These are phyloP conservation scores for Exserohilum rostratum DNA, from an alignment of 2,329 filamentous ascomycete species.

Conservation along the genomic window DNA sequence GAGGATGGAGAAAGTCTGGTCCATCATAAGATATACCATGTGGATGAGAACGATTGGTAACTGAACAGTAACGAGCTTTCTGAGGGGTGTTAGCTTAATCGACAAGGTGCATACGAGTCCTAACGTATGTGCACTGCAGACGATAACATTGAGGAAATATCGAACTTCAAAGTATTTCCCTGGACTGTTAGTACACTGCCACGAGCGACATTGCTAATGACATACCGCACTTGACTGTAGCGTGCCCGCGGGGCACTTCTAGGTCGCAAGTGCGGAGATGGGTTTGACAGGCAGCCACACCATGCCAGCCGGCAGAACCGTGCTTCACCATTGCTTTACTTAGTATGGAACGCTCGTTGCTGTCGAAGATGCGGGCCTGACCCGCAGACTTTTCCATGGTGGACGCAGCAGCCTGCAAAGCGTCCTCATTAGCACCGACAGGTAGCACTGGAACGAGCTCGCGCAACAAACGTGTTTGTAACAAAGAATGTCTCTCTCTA, in stretches of 20 bases:
- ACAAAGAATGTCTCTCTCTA: conserved; percentile 59
- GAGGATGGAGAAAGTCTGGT: not conserved
- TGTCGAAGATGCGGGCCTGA: conserved; percentile 60
- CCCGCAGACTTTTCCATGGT: conserved; percentile 57
- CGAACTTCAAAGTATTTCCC: conserved; percentile 63
- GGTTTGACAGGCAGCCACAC: conserved; percentile 53
- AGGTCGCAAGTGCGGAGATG: conserved; percentile 58
- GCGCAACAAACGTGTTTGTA: conserved; percentile 55
- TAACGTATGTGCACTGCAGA: conserved; percentile 53
- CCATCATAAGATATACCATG: conserved; percentile 49
- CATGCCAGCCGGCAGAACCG: conserved; percentile 54
- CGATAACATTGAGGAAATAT: conserved; percentile 60
- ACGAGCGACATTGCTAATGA: not conserved
- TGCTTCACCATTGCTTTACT: conserved; percentile 52
- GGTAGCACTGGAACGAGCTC: not conserved
- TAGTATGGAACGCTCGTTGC: conserved; percentile 57
- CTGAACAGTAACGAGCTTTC: conserved; percentile 60
- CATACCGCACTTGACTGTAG: conserved; percentile 57
- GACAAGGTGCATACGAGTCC: conserved; percentile 9
- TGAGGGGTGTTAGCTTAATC: conserved; percentile 30
- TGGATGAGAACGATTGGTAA: conserved; percentile 63
- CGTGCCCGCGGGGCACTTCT: conserved; percentile 58
- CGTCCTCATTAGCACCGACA: conserved; percentile 25
- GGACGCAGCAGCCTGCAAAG: conserved; percentile 53
- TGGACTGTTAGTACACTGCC: conserved; percentile 18